Evolutionary conservation across 371 early-diverging fungal genomes (phyloP), one percentile per base, ranked within the genome.

Genomic region (Mortierella sp.): DNA sequence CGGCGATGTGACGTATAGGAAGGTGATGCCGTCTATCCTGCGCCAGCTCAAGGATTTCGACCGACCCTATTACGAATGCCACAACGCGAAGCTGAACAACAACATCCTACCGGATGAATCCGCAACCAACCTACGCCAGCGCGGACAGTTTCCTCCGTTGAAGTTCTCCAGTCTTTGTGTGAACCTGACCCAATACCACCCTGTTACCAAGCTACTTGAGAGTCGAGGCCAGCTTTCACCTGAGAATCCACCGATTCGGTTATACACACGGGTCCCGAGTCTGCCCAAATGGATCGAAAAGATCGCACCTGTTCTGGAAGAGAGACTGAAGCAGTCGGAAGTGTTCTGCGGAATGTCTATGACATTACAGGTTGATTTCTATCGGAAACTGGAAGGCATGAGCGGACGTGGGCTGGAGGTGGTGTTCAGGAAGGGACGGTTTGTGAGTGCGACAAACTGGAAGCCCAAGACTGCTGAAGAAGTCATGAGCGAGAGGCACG

Each of bases 221-320:
- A 24, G 58, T 12, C 47, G 52, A 28, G 48, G 28, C 2, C 47
- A 54, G 14, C 16, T 60, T 19, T 43, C 45, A 5, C 56, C 64
- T 13, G 40, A 45, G n/a, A 37, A 49, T 1, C 17, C 54, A 1
- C 58, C 54, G 2, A 57, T 52, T n/a, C 45, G 68, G 4, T 2
- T 74, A 1, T 74, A 67, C 49, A 67, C 68, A 13, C 58, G 68
- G 10, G 60, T 74, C 28, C 50, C 34, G 0, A 55, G 51, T 13
- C 28, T 63, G 3, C 51, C 74, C 0, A 49, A 29, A 4, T 67
- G 55, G 31, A 40, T 73, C 44, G 31, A 45, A 27, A 56, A 55
- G 19, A 31, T 67, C 24, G 57, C 63, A 0, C 60, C 63, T 2
- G 52, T 59, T 0, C 54, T 73, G 19, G 64, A 73, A 31, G 27